phyloP scores from a whole-genome alignment of 225 moss, liverwort and hornwort species.

The Pseudoscleropodium purum region DNA sequence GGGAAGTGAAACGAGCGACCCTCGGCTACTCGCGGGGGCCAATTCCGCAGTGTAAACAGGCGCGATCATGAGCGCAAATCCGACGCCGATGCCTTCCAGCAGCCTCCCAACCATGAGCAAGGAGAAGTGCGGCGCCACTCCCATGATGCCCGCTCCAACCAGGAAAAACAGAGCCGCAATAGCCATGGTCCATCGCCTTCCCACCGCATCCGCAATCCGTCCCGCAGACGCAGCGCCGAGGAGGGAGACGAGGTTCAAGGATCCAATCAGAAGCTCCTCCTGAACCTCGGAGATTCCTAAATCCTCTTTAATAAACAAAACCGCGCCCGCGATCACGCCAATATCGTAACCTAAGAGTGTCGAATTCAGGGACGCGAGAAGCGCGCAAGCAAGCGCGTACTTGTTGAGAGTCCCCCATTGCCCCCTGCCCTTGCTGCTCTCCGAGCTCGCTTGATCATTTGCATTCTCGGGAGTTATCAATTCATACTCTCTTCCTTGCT shows the following conservation, averaged over 20 bases:
- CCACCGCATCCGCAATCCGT: slow-evolving; percentile 74
- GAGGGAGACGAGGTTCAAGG: slow-evolving; percentile 77
- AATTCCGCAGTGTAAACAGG: slow-evolving; percentile 97
- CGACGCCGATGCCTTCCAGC: slow-evolving; percentile 88
- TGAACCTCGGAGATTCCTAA: slow-evolving; percentile 60
- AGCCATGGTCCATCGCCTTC: slow-evolving; percentile 88
- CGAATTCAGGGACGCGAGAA: slow-evolving; percentile 81
- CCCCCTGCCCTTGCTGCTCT: not conserved
- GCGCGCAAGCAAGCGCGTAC: slow-evolving; percentile 65
- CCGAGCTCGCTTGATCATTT: not conserved
- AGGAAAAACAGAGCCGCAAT: slow-evolving; percentile 74
- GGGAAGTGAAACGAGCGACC: slow-evolving; percentile 72
- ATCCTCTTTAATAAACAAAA: slow-evolving; percentile 79
- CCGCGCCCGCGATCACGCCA: slow-evolving; percentile 92
- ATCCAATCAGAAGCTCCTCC: slow-evolving; percentile 76
- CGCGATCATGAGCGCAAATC: slow-evolving; percentile 93
- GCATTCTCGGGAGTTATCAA: slow-evolving; percentile 17
- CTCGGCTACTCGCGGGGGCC: slow-evolving; percentile 72
- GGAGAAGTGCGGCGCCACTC: slow-evolving; percentile 60
- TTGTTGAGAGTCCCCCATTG: slow-evolving; percentile 32
- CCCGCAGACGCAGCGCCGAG: slow-evolving; percentile 73
- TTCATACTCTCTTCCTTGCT: slow-evolving; percentile 29
- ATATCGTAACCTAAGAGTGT: slow-evolving; percentile 79
- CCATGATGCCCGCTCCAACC: slow-evolving; percentile 71
- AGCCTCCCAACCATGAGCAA: slow-evolving; percentile 73